Conservation (phyloP, 2,329 filamentous ascomycete genomes). For the Fusarium hostae region DNA sequence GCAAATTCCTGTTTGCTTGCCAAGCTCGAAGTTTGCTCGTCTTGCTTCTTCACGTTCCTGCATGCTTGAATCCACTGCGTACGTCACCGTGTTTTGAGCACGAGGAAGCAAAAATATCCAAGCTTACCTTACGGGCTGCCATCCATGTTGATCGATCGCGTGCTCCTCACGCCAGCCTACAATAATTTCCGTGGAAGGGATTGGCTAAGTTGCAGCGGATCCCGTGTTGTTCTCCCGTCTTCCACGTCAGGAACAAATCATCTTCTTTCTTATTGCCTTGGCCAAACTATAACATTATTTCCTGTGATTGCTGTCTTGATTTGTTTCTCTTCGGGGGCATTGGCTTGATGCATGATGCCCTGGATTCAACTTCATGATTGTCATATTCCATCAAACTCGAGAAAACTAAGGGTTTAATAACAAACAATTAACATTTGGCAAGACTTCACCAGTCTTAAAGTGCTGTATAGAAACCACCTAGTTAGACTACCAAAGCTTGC, state of each 20-base stretch:
- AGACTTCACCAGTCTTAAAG: background rate
- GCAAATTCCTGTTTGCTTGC: conserved; percentile 11
- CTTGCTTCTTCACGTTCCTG: conserved; percentile 39
- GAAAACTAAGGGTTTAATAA: background rate
- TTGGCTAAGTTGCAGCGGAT: conserved; percentile 19
- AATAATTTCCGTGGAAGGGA: conserved; percentile 1
- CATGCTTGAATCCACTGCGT: conserved; percentile 38
- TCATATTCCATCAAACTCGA: background rate
- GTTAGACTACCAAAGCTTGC: background rate
- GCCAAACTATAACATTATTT: conserved; percentile 7
- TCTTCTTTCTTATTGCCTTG: conserved; percentile 24
- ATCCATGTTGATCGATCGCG: conserved; percentile 24
- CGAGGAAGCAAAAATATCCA: conserved; percentile 1
- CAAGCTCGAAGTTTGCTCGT: conserved; percentile 28
- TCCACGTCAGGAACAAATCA: conserved; percentile 24
- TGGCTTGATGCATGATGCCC: conserved; percentile 4
- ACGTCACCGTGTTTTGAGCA: conserved; percentile 39
- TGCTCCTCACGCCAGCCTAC: conserved; percentile 23
- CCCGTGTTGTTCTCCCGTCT: conserved; percentile 24
- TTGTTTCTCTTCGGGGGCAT: background rate
- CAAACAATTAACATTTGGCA: background rate
- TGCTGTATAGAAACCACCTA: background rate
- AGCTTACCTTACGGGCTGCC: background rate
- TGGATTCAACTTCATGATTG: conserved; percentile 7
- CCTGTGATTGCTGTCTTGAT: background rate